phyloP scores from a whole-genome alignment of 2,329 filamentous ascomycete species.

The Arthrobotrys musiformis region DNA sequence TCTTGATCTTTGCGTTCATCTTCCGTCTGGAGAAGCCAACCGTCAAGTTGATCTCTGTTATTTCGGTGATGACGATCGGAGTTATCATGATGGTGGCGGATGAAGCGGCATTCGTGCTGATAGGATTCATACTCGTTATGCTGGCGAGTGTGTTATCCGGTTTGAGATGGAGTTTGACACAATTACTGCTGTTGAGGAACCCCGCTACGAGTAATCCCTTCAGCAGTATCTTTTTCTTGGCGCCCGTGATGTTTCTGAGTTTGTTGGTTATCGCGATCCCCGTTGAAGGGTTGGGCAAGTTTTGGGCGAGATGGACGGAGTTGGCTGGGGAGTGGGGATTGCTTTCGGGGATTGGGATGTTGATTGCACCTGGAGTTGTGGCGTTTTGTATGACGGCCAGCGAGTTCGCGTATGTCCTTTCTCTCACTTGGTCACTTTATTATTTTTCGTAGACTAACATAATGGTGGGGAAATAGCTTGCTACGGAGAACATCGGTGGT shows the following conservation, averaged over 20 bases:
- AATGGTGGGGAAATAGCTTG: conserved; percentile 64
- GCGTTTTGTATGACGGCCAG: conserved; percentile 97
- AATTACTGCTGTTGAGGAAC: conserved; percentile 92
- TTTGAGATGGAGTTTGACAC: conserved; percentile 97
- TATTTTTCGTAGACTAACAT: not conserved
- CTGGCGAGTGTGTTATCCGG: conserved; percentile 93
- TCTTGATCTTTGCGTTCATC: conserved; percentile 91
- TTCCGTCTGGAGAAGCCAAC: conserved; percentile 92
- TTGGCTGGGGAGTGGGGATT: conserved; percentile 76
- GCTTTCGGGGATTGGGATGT: conserved; percentile 74
- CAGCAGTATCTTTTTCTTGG: conserved; percentile 96
- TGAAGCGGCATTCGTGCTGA: conserved; percentile 85
- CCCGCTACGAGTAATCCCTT: conserved; percentile 96
- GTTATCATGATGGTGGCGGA: conserved; percentile 99
- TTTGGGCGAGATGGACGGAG: conserved; percentile 73
- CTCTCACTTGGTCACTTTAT: not conserved
- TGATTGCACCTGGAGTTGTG: conserved; percentile 88
- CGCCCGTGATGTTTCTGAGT: conserved; percentile 91
- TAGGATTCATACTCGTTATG: conserved; percentile 92
- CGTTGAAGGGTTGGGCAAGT: conserved; percentile 79
- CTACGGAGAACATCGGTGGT: conserved; percentile 95
- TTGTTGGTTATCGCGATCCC: conserved; percentile 83
- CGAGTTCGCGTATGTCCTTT: conserved; percentile 76
- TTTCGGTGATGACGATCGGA: conserved; percentile 88
- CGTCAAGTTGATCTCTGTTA: conserved; percentile 84